Evolutionary conservation across 495 filamentous ascomycete species (phyloP), one percentile per base, ranked within the genome.

Genomic region (Chaetomium fimeti): DNA sequence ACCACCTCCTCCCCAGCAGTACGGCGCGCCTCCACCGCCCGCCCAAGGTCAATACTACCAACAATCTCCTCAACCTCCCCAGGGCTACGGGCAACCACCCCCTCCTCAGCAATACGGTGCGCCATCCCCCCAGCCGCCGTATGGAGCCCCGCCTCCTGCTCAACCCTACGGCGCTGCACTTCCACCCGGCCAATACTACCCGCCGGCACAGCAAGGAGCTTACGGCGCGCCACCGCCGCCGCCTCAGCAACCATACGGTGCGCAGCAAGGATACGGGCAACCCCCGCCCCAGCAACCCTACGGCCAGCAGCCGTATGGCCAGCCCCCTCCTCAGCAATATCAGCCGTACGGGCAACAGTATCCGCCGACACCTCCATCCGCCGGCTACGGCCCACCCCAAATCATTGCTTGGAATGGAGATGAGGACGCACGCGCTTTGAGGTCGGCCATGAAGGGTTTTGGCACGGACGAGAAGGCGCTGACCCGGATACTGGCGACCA

Each of bases 391-490:
- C 0, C 81, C 85, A 6, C 80, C 83, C 4, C 84, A 87, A 67
- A 74, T 81, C 22, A 90, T 89, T 27, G 81, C 79, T 6, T 88
- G 84, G 71, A 86, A 92, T 62, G 86, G 82, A 55, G 80, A 76
- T 3, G 70, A 75, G 2, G 85, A 95, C 62, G 90, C 91, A 0
- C 83, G 91, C 55, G 81, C 75, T 11, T 79, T 96, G 25, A 82
- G 91, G 58, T 84, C 83, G 68, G 91, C 93, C 3, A 96, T 96
- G 89, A 95, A 95, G 78, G 91, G 93, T 9, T 88, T 94, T 62
- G 93, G 92, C 49, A 97, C 93, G 0, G 87, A 97, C 68, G 92
- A 96, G 74, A 85, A 84, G 57, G 74, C 83, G 0, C 79, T 97
- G 0, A 90, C 92, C 68, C 75, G 77, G 0, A 76, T 88, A 18